phyloP scores from a whole-genome alignment of 495 filamentous ascomycete species.

The Penicillium odoratum region DNA sequence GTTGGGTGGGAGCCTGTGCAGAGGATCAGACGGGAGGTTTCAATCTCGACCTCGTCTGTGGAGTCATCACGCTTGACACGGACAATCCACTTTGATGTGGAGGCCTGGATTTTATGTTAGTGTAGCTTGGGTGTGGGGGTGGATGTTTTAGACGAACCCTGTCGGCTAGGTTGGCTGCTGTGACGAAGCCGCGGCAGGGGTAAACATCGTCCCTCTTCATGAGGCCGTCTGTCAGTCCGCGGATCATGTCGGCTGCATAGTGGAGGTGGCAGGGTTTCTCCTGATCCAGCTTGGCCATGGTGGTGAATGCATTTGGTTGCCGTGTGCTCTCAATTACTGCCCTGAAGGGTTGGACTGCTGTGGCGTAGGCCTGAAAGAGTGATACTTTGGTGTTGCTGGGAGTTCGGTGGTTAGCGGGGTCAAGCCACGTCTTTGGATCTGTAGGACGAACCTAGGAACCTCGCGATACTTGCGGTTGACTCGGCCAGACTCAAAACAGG shows the following conservation, averaged over 20 bases:
- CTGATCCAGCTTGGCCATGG: constrained; percentile 53
- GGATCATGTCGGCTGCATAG: constrained; percentile 54
- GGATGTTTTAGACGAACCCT: constrained; percentile 16
- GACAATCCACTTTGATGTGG: constrained; percentile 45
- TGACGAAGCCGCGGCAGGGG: constrained; percentile 42
- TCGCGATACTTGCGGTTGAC: constrained; percentile 56
- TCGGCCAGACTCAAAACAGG: constrained; percentile 51
- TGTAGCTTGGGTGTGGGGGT: background rate
- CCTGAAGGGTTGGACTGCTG: constrained; percentile 48
- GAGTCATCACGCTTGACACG: constrained; percentile 32
- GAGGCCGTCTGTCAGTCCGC: constrained; percentile 50
- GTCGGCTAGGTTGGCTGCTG: constrained; percentile 37
- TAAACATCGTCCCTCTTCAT: constrained; percentile 46
- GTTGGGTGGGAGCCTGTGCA: constrained; percentile 60
- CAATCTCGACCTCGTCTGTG: constrained; percentile 32
- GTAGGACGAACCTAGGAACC: constrained; percentile 51
- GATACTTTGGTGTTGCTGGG: constrained; percentile 52
- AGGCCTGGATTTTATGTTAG: constrained; percentile 16
- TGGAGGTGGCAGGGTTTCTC: constrained; percentile 54
- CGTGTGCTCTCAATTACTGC: constrained; percentile 45
- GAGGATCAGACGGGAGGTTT: constrained; percentile 49
- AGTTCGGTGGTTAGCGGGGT: constrained; percentile 14
- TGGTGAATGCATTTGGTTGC: constrained; percentile 51
- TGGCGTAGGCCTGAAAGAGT: constrained; percentile 52
- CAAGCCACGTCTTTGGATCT: background rate